Evolutionary conservation across 1,139 yeast species (phyloP).

Genomic region (Kurtzmaniella quercitrusa): DNA sequence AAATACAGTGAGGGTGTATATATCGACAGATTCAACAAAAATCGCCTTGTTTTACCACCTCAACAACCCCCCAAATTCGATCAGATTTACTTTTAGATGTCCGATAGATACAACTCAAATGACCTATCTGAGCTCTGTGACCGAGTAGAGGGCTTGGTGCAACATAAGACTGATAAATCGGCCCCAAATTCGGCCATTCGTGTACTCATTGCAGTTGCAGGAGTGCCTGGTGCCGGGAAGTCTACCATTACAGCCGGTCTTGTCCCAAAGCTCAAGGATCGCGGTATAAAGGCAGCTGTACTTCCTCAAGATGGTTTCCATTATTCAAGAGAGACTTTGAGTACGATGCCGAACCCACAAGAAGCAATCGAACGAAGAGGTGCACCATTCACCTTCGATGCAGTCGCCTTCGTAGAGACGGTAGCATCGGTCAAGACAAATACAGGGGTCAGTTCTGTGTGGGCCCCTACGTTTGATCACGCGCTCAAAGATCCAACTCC

Average conservation of each 20-base stretch:
- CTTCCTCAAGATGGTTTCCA: constrained; percentile 82
- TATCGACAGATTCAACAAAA: no score
- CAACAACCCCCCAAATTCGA: no score
- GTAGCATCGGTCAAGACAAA: constrained; percentile 19
- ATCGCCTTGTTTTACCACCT: no score
- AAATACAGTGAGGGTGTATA: no score
- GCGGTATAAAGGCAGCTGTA: constrained; percentile 16
- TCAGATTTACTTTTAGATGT: no score
- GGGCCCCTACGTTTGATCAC: constrained; percentile 61
- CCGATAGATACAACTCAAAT: background rate
- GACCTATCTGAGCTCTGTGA: background rate
- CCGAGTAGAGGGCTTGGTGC: background rate
- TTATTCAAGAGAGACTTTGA: constrained; percentile 53
- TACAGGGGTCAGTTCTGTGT: constrained; percentile 19
- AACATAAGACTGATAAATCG: background rate
- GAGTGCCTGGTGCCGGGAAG: constrained; percentile 84
- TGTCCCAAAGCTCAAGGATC: background rate
- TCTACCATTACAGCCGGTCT: constrained; percentile 50
- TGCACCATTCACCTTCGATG: constrained; percentile 81
- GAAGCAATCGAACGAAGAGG: constrained; percentile 69
- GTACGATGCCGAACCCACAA: constrained; percentile 47
- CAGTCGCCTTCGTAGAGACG: constrained; percentile 30
- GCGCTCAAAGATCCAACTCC: constrained; percentile 60
- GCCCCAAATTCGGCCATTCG: constrained; percentile 17
- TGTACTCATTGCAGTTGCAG: constrained; percentile 57